A percentile compares a stretch with the other conserved stretches of the same genome.
Conservation (phyloP, 169 alveolate species). For the Plasmodium cynomolgi region DNA sequence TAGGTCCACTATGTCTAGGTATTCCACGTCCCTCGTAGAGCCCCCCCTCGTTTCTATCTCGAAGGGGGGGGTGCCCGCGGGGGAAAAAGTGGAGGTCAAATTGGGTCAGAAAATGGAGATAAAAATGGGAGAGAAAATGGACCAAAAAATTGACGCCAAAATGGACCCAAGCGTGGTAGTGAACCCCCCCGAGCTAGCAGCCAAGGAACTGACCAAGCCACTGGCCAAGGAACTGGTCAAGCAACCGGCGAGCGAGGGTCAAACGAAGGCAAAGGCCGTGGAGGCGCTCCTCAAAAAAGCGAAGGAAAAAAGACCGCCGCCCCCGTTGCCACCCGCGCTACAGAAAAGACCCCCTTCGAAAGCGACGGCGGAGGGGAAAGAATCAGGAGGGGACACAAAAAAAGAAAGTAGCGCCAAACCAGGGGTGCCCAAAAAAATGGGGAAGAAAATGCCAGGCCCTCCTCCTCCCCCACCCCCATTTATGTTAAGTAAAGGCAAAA, state of each 20-base stretch:
- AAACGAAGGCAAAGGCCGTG: neutral
- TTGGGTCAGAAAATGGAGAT: neutral
- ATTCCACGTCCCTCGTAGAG: neutral
- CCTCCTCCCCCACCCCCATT: slow-evolving; percentile 48
- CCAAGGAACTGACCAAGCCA: neutral
- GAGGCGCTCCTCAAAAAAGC: slow-evolving; percentile 9
- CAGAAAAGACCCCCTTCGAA: neutral
- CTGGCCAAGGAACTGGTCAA: neutral
- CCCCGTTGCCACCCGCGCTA: slow-evolving; percentile 54
- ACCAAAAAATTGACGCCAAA: neutral
- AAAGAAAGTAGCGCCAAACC: neutral
- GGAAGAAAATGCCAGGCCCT: slow-evolving; percentile 50
- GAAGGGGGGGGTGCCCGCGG: neutral
- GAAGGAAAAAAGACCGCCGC: slow-evolving; percentile 51
- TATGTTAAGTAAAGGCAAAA: slow-evolving; percentile 10
- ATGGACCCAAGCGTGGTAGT: neutral
- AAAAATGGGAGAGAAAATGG: neutral
- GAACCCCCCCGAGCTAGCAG: neutral
- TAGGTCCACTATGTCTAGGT: neutral
- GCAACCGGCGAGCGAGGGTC: slow-evolving; percentile 1
- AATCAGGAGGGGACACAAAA: neutral
- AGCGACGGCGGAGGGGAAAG: neutral
- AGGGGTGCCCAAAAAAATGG: slow-evolving; percentile 26
- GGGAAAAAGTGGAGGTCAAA: neutral
- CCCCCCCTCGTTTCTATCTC: neutral